A percentile compares a stretch with the other conserved stretches of the same genome.
These are phyloP conservation scores for Phytophthora colocasiae DNA, from an alignment of 352 stramenopile species.

Conservation along the genomic window DNA sequence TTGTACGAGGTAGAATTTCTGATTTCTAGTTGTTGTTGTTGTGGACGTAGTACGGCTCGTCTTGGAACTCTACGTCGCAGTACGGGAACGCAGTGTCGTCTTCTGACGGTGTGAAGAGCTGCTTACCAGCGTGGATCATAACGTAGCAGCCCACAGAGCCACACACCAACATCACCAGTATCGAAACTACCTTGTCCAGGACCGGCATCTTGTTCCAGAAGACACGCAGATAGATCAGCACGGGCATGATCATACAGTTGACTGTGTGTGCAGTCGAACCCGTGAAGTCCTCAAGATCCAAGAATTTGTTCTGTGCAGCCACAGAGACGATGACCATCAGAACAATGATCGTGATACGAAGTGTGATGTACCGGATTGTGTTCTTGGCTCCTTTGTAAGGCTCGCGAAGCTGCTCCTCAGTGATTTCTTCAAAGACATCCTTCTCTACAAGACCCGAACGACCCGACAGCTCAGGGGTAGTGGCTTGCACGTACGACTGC, in stretches of 20 bases:
- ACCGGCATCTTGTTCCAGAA: conserved; percentile 47
- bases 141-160: conserved; percentile 53
- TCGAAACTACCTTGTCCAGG: conserved; percentile 48
- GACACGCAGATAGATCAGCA: conserved; percentile 56
- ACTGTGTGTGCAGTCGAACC: conserved; percentile 51
- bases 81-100: conserved; percentile 24
- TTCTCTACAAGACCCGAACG: conserved; percentile 15
- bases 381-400: conserved; percentile 48
- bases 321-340: conserved; percentile 23
- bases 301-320: conserved; percentile 21
- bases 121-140: conserved; percentile 50
- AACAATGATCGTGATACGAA: conserved; percentile 20
- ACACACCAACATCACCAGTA: conserved; percentile 52
- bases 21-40: conserved; percentile 22
- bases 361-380: conserved; percentile 42
- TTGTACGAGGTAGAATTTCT: background rate
- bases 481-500: conserved; percentile 9
- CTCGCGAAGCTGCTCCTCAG: conserved; percentile 20
- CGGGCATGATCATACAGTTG: conserved; percentile 59
- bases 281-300: conserved; percentile 44
- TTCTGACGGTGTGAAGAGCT: conserved; percentile 36
- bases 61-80: conserved; percentile 18
- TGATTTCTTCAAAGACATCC: conserved; percentile 20
- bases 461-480: conserved; percentile 4
- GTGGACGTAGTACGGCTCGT: conserved; percentile 29